These are phyloP conservation scores for Themeda triandra DNA, from an alignment of 176 grass and related monocot genomes.

Conservation along the genomic window DNA sequence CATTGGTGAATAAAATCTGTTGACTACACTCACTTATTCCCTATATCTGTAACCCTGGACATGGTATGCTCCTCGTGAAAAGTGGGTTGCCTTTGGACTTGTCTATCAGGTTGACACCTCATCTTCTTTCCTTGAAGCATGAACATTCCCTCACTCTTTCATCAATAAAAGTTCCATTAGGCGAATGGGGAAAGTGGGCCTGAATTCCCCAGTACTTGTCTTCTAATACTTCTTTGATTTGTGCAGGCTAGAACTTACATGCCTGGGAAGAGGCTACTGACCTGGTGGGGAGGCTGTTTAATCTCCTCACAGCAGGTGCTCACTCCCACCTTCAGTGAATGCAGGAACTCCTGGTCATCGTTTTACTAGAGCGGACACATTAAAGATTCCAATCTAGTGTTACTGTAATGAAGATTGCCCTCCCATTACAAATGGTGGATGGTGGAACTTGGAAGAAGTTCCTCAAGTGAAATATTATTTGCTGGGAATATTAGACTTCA, in stretches of 20 bases:
- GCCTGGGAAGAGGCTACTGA: neutral
- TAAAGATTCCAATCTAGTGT: slow-evolving; percentile 27
- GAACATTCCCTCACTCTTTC: slow-evolving; percentile 23
- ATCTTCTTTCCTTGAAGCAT: slow-evolving; percentile 25
- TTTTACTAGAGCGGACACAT: neutral
- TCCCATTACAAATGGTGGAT: neutral
- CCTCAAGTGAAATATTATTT: slow-evolving; percentile 18
- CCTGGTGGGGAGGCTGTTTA: neutral
- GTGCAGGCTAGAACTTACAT: slow-evolving; percentile 5
- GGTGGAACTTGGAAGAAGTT: neutral
- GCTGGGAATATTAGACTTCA: slow-evolving; percentile 33
- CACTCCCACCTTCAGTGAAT: neutral
- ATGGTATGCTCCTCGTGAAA: slow-evolving; percentile 53
- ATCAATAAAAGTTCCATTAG: slow-evolving; percentile 29
- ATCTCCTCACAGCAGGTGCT: neutral
- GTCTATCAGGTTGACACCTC: slow-evolving; percentile 35
- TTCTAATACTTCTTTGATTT: slow-evolving; percentile 15
- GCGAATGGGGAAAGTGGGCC: slow-evolving; percentile 29
- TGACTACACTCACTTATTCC: slow-evolving; percentile 63
- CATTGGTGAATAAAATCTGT: slow-evolving; percentile 81
- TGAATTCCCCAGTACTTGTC: slow-evolving; percentile 15
- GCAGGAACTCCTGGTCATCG: neutral
- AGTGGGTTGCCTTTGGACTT: slow-evolving; percentile 70
- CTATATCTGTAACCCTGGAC: slow-evolving; percentile 67
- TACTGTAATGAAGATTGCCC: slow-evolving; percentile 9